phyloP scores from a whole-genome alignment of 306 rosid genomes.

The Lablab purpureus region DNA sequence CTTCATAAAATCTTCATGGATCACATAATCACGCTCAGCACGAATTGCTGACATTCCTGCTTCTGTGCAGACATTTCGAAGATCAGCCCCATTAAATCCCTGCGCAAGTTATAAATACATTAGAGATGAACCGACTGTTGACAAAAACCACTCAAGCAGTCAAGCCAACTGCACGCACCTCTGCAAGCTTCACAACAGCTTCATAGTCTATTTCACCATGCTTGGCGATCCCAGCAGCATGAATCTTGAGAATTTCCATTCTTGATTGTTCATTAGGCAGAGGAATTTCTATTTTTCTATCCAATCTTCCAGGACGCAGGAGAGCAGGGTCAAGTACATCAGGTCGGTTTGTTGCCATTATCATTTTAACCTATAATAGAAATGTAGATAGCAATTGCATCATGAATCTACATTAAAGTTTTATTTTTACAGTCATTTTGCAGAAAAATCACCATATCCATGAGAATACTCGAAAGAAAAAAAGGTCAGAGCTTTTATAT shows the following conservation, averaged over 20 bases:
- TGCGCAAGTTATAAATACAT: constrained; percentile 43
- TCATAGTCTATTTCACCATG: constrained; percentile 98
- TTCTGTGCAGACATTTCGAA: constrained; percentile 95
- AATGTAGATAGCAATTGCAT: constrained; percentile 28
- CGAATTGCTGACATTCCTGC: constrained; percentile 99
- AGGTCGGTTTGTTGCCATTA: constrained; percentile 96
- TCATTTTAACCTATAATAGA: constrained; percentile 83
- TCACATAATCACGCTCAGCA: constrained; percentile 95
- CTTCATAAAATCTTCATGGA: constrained; percentile 99
- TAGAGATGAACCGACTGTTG: constrained; percentile 19
- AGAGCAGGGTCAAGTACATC: constrained; percentile 98
- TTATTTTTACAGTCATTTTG: constrained; percentile 7
- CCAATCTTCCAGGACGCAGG: constrained; percentile 94
- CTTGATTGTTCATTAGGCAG: constrained; percentile 96
- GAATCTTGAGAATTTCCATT: constrained; percentile 96
- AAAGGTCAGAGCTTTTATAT: neutral
- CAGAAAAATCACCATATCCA: constrained; percentile 17
- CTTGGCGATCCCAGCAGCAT: constrained; percentile 96
- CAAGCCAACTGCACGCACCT: constrained; percentile 59
- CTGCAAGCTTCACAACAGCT: constrained; percentile 98
- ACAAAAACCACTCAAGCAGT: constrained; percentile 29
- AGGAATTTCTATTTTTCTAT: constrained; percentile 96
- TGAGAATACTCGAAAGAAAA: neutral
- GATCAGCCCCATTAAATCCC: constrained; percentile 99
- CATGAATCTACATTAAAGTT: constrained; percentile 31